Evolutionary conservation across 352 stramenopile genomes (phyloP), one percentile per base, ranked within the genome.

Genomic region (Phytophthora sojae): DNA sequence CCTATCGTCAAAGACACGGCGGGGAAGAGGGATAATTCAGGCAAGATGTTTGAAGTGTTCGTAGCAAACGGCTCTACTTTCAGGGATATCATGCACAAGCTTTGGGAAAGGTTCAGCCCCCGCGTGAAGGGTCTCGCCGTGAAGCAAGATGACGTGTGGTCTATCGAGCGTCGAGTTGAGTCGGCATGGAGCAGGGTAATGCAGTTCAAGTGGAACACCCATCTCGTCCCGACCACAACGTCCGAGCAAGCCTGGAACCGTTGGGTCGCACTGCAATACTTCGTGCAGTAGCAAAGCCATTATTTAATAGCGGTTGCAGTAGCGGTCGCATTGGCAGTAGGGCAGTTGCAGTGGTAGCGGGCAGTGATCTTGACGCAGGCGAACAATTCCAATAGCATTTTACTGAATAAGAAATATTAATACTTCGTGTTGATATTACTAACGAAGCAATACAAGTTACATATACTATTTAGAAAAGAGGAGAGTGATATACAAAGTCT

Each of bases 171-270:
- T 45, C 47, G 35, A 8, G n/a, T 8, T 0, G 35, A 59, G 7
- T 12, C 21, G n/a, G 21, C 35, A 4, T 60, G 32, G 49, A 53
- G 3, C 12, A 53, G 57, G 14, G 35, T 67, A 9, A 67, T 67
- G 32, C 49, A 53, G 50, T 59, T 67, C 26, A 67, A 67, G 45
- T 37, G n/a, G 7, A 59, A 67, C 29, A 6, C 19, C 0, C 49
- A 51, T 21, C 25, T 60, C 2, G 12, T 67, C 52, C 11, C 23
- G 7, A 59, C 19, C 30, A 21, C 60, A 0, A 67, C 60, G 50
- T 54, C 50, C n/a, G 60, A 67, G 15, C 3, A 45, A 17, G 21
- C 60, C 14, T 59, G 37, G 50, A 47, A 32, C n/a, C 57, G 26
- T 4, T 56, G 44, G 57, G 15, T 55, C 9, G 35, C 17, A n/a